These are phyloP conservation scores for Saussurea involucrata DNA, from an alignment of 129 eudicot species.

Conservation along the genomic window DNA sequence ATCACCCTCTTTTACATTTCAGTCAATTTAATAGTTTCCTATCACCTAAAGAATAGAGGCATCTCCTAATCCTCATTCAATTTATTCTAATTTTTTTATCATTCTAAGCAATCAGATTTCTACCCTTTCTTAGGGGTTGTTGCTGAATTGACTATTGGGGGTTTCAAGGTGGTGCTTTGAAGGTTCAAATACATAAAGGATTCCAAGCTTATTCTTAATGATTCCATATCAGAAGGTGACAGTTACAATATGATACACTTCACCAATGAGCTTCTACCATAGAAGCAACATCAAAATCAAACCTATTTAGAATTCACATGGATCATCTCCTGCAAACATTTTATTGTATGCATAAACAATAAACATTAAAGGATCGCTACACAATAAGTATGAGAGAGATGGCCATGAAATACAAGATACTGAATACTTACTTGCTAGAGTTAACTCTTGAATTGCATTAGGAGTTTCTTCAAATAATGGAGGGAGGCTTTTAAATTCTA, in stretches of 20 bases:
- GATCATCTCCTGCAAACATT: not conserved
- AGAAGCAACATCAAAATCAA: not conserved
- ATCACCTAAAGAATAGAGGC: not conserved
- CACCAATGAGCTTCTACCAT: not conserved
- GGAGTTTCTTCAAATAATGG: conserved; percentile 73
- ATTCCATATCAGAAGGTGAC: not conserved
- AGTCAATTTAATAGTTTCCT: not conserved
- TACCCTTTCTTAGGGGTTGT: not conserved
- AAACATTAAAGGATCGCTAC: not conserved
- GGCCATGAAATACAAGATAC: not conserved
- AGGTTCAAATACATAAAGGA: not conserved
- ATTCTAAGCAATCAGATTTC: no score
- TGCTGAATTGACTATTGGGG: not conserved
- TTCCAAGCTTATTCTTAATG: not conserved
- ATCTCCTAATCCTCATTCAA: not conserved
- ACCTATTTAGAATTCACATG: not conserved
- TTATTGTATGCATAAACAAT: not conserved
- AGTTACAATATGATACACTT: not conserved
- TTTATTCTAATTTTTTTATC: no score
- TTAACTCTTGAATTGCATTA: conserved; percentile 70
- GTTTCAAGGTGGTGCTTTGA: not conserved
- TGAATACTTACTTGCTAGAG: conserved; percentile 66
- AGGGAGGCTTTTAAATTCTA: conserved; percentile 78
- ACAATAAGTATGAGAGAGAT: not conserved
- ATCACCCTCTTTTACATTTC: not conserved